Base-by-base conservation (phyloP, 176 grass and related monocot genomes). In the Musa itinerans region DNA sequence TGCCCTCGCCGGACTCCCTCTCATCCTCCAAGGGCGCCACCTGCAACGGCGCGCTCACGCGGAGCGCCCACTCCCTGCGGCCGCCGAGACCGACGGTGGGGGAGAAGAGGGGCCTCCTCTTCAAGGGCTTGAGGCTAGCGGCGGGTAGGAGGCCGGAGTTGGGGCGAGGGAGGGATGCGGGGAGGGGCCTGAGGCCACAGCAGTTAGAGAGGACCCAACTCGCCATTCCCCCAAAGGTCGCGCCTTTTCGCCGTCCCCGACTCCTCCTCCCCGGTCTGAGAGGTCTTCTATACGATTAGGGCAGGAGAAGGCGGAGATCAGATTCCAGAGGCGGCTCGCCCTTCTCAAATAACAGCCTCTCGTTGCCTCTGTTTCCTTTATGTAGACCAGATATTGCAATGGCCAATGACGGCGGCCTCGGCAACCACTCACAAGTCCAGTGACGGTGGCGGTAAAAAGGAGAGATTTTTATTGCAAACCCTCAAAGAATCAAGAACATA, bases 51-150 rank as follows among this genome's bases (percentile, higher is more conserved):
- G 92, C 78, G 85, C 87, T 86, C 63, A 96, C 89, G 61, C 86
- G 84, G 53, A 96, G 85, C 54, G 78, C 89, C 92, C 92, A 96
- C 54, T 96, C 86, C 49, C 87, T 77, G 53, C 87, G 81, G 83
- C 83, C 54, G 85, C 50, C 22, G 14, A 62, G 57, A 15, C 57
- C 57, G 57, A 21, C 57, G 17, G 57, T 71, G 7, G 85, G 68
- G 61, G 73, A 29, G 17, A 76, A 75, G 11, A 76, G 55, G 54
- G 78, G 68, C 20, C 71, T 79, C 57, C 50, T 78, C 74, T 56
- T 83, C 6, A 80, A 71, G 14, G 89, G 77, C 54, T 56, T 84
- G 29, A 81, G 86, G 58, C 55, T 54, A 55, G 74, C 79, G 70
- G 12, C 52, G 53, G 34, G 73, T 1, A 43, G 83, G 49, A 72